Base-by-base conservation (phyloP, 1,284 basidiomycete genomes). In the Trametes hirsuta region DNA sequence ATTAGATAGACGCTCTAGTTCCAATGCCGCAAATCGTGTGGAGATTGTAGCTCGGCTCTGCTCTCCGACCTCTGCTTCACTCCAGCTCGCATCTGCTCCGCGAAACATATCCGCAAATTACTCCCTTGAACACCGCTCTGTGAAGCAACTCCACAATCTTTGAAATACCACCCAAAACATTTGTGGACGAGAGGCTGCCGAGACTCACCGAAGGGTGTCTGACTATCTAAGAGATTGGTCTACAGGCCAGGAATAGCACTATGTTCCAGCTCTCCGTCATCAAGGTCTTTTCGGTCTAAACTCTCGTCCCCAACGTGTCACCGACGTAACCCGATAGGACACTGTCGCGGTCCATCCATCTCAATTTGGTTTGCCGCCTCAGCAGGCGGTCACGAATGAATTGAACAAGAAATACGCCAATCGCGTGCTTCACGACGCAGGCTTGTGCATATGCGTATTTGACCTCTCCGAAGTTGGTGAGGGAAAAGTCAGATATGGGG, bases 331-430 rank as follows among this genome's bases (percentile, higher is more conserved):
- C 9, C 5, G 15, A 12, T 55, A 88, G 86, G 87, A 96, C 74
- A 95, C 90, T 1, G 85, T 95, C 49, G 83, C 89, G 4, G 81
- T 96, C 14, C 87, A 91, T 57, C 91, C 93, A 3, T 80, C 82
- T 8, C 83, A 91, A 64, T 95, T 95, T 66, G 87, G 84, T 2
- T 77, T 84, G 3, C 87, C 88, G 0, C 80, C 85, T 46, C 88
- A 88, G 51, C 84, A 88, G 48, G 90, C 91, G 0, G 82, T 95
- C 58, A 87, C 82, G 6, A 83, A 87, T 53, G 92, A 93, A 72
- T 81, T 95, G 65, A 94, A 96, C 80, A 90, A 91, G 74, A 97
- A 97, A 74, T 98, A 96, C 67, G 91, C 96, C 8, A 98, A 98
- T 75, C 86, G 90, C 66, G 88, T 98, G 41, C 79, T 98, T n/a